Evolutionary conservation across 768 basidiomycete genomes (phyloP).

Genomic region (Sutorius australiensis): DNA sequence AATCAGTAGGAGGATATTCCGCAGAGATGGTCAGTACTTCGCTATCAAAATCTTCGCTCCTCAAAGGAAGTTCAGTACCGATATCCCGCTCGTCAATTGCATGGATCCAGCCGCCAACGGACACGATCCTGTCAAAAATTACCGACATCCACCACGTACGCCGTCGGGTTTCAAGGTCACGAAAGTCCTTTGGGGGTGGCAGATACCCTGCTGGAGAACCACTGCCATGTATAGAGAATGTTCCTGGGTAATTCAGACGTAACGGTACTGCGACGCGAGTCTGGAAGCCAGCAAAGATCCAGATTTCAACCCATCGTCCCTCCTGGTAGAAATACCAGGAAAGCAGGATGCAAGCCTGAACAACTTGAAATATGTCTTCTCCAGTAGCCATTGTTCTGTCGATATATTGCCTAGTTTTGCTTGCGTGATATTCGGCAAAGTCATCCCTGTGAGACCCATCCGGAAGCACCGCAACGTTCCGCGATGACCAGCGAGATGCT

Average conservation of each 20-base stretch:
- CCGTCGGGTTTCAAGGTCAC: slow-evolving; percentile 73
- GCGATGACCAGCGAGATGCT: slow-evolving; percentile 79
- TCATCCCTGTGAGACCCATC: slow-evolving; percentile 79
- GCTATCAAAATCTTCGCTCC: slow-evolving; percentile 70
- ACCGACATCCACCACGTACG: slow-evolving; percentile 93
- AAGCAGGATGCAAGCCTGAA: slow-evolving; percentile 82
- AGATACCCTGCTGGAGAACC: slow-evolving; percentile 76
- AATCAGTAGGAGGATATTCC: slow-evolving; percentile 12
- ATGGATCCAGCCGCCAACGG: slow-evolving; percentile 83
- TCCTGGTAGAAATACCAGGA: slow-evolving; percentile 93
- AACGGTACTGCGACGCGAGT: slow-evolving; percentile 78
- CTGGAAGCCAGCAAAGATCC: slow-evolving; percentile 87
- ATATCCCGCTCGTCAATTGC: slow-evolving; percentile 80
- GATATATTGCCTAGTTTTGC: slow-evolving; percentile 83
- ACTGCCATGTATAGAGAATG: slow-evolving; percentile 64
- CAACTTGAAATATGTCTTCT: slow-evolving; percentile 79
- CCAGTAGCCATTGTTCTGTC: slow-evolving; percentile 89
- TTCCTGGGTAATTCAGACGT: slow-evolving; percentile 82
- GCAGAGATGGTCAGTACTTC: slow-evolving; percentile 45
- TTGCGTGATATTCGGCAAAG: slow-evolving; percentile 84
- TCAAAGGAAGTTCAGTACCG: slow-evolving; percentile 78
- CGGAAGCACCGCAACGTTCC: slow-evolving; percentile 58
- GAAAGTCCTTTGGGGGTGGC: slow-evolving; percentile 70
- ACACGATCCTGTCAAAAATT: slow-evolving; percentile 78
- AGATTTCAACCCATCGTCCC: slow-evolving; percentile 86